Conservation (phyloP, 1,284 basidiomycete species). For the Puccinia polysora region DNA sequence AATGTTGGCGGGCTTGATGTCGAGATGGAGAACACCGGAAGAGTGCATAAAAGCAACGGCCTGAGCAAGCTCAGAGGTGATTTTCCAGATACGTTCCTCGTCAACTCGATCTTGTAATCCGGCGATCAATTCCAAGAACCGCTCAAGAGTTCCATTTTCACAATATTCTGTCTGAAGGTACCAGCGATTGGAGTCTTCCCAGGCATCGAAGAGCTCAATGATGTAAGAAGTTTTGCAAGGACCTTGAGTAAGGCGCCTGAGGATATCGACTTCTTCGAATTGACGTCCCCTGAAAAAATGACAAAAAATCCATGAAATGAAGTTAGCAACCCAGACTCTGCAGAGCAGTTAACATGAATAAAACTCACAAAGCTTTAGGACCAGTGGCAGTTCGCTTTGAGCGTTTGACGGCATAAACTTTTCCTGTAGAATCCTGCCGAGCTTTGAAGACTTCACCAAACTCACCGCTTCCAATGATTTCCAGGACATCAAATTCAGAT, state of each 20-base stretch:
- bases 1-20: constrained; percentile 96
- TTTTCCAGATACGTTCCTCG: constrained; percentile 94
- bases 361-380: constrained; percentile 75
- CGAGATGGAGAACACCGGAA: constrained; percentile 84
- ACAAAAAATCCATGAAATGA: constrained; percentile 46
- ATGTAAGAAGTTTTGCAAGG: constrained; percentile 65
- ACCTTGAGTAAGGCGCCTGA: constrained; percentile 66
- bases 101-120: constrained; percentile 76
- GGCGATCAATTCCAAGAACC: constrained; percentile 90
- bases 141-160: constrained; percentile 80
- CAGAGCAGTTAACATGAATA: neutral
- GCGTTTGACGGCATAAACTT: constrained; percentile 84
- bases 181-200: constrained; percentile 87
- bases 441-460: constrained; percentile 39
- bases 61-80: constrained; percentile 75
- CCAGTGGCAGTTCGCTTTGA: constrained; percentile 84
- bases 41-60: constrained; percentile 83
- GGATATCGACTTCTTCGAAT: constrained; percentile 89
- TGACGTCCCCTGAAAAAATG: constrained; percentile 65
- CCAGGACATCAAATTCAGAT: constrained; percentile 18
- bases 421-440: constrained; percentile 50
- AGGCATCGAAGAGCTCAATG: constrained; percentile 85
- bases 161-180: constrained; percentile 95
- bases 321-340: neutral
- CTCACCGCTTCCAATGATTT: constrained; percentile 32